Evolutionary conservation across 441 rosid genomes (phyloP), one percentile per base, ranked within the genome.

Genomic region (Syzygium syzygioides): DNA sequence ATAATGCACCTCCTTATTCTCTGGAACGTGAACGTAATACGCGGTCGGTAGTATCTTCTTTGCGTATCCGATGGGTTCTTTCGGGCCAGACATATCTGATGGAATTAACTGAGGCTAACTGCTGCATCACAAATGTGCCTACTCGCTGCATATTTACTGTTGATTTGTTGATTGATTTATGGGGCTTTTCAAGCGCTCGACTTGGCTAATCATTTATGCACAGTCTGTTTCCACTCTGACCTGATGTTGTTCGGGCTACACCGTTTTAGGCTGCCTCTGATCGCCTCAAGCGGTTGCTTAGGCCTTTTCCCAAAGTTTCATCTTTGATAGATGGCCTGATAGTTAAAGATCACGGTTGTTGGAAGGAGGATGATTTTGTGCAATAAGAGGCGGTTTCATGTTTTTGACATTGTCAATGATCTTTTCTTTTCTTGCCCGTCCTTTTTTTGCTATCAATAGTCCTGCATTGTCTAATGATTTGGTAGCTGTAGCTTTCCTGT

Each of bases 381-480:
- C 52, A 25, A 26, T n/a, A 41, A 8, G n/a, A 41, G 18, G 52
- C 20, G 28, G 83, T 76, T 76, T 23, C 83, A 23, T 41, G 52
- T 76, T 14, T 14, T 11, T 41, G 28, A 41, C 10, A 0, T 3
- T 76, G 83, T 41, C 52, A 12, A 23, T 41, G n/a, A 76, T 76
- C 52, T 1, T 76, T 76, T 12, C 83, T 41, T 76, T 76, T 12
- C 17, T 7, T 2, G 5, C 20, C n/a, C 4, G 23, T 76, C 23
- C n/a, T 2, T 45, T 12, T 37, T 76, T 76, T 0, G 52, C 83
- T 76, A 41, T 41, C 2, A 0, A 76, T 7, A 23, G 83, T 76
- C 52, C 83, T 23, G 6, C 50, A 20, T 1, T 13, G 1, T 71
- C 26, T 7, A 37, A 25, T 71, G 9, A 12, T 71, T 71, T 3